Percentiles rank a stretch among this genome's conserved stretches.
phyloP scores from a whole-genome alignment of 2,329 filamentous ascomycete genomes.

The Colletotrichum sp. region DNA sequence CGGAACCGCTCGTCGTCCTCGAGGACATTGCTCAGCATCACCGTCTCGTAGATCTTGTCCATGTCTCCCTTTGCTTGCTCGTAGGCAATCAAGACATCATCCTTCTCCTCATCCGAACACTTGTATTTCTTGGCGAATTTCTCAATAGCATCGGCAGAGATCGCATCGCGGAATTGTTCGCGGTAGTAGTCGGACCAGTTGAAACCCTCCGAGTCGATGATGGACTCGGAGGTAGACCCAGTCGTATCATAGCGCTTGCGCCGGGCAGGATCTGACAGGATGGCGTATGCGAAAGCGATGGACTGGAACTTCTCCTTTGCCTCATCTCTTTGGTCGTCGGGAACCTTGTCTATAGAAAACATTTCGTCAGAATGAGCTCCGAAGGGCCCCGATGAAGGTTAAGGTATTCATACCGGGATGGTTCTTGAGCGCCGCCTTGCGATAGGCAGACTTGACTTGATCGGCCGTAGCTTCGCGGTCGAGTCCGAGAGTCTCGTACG shows the following conservation, averaged over 20 bases:
- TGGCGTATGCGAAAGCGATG: conserved; percentile 91
- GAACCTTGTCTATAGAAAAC: conserved; percentile 71
- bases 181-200: conserved; percentile 91
- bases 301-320: conserved; percentile 87
- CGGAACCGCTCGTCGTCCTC: conserved; percentile 89
- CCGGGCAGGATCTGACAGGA: conserved; percentile 83
- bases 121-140: conserved; percentile 82
- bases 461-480: conserved; percentile 74
- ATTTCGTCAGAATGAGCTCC: background rate
- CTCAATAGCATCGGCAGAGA: conserved; percentile 77
- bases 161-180: conserved; percentile 78
- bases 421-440: conserved; percentile 85
- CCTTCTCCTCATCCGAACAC: conserved; percentile 82
- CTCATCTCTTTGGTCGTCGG: conserved; percentile 67
- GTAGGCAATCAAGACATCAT: conserved; percentile 80
- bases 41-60: conserved; percentile 76
- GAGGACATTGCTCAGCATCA: conserved; percentile 86
- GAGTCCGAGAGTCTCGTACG: conserved; percentile 81
- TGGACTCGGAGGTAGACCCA: conserved; percentile 84
- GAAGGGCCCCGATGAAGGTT: background rate
- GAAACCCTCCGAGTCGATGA: conserved; percentile 81
- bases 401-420: conserved; percentile 71
- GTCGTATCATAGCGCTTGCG: conserved; percentile 89
- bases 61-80: conserved; percentile 75
- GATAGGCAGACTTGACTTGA: conserved; percentile 89